These are phyloP conservation scores for Botryosphaeria agaves DNA, from an alignment of 2,329 filamentous ascomycete species.

Conservation along the genomic window DNA sequence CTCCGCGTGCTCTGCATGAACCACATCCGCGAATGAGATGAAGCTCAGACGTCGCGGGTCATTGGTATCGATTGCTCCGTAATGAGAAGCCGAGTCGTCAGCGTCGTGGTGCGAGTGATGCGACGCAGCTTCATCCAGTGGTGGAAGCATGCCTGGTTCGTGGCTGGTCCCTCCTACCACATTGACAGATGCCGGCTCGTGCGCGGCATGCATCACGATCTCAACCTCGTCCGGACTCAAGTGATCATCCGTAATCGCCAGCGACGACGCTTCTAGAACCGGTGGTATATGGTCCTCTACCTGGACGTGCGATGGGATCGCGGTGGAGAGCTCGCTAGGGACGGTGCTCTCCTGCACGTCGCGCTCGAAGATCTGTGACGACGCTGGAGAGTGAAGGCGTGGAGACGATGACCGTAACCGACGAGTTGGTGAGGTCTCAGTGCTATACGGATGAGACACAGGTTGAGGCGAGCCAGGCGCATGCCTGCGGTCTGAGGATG, in stretches of 20 bases:
- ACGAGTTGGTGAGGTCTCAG: constrained; percentile 36
- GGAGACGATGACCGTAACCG: constrained; percentile 53
- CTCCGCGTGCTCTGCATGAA: constrained; percentile 64
- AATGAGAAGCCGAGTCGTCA: constrained; percentile 55
- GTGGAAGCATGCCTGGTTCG: constrained; percentile 4
- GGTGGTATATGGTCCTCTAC: constrained; percentile 90
- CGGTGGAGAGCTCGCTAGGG: constrained; percentile 54
- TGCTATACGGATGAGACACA: constrained; percentile 8
- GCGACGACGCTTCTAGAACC: constrained; percentile 76
- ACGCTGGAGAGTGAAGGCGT: constrained; percentile 59
- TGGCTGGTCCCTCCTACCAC: constrained; percentile 21
- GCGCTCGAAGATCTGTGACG: constrained; percentile 73
- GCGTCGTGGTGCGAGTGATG: constrained; percentile 6
- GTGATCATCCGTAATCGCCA: constrained; percentile 75
- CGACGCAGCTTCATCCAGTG: constrained; percentile 1
- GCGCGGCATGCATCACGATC: constrained; percentile 73
- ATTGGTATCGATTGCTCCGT: constrained; percentile 57
- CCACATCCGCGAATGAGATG: constrained; percentile 92
- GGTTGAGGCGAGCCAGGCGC: background rate
- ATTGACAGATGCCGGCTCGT: constrained; percentile 59
- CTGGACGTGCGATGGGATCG: constrained; percentile 85
- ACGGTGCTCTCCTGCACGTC: constrained; percentile 69
- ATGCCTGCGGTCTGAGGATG: background rate
- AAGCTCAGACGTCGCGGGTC: constrained; percentile 80
- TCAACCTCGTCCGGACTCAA: constrained; percentile 81